Percentiles rank a stretch among this genome's conserved stretches.
phyloP scores from a whole-genome alignment of 2,329 filamentous ascomycete species.

The Gnomoniopsis smithogilvyi region DNA sequence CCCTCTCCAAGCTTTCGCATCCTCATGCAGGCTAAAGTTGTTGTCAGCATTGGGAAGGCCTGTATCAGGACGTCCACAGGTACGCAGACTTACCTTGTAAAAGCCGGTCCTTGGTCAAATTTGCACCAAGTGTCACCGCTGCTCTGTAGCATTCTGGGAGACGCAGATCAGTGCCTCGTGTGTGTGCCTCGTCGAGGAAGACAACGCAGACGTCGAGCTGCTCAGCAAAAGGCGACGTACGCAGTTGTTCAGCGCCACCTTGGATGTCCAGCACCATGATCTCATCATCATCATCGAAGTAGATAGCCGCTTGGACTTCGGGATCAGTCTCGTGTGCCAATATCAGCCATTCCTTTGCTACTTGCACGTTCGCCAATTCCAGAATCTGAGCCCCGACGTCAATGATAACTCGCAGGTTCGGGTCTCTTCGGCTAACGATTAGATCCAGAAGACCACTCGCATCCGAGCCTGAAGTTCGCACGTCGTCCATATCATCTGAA shows the following conservation, averaged over 20 bases:
- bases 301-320: conserved; percentile 49
- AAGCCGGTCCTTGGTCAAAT: conserved; percentile 64
- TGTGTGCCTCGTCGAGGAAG: conserved; percentile 69
- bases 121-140: conserved; percentile 63
- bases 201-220: conserved; percentile 59
- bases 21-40: conserved; percentile 60
- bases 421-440: conserved; percentile 33
- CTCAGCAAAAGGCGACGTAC: conserved; percentile 54
- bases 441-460: conserved; percentile 42
- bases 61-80: neutral
- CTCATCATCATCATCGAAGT: conserved; percentile 54
- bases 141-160: conserved; percentile 58
- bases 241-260: conserved; percentile 45
- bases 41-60: neutral
- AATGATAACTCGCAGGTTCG: conserved; percentile 55
- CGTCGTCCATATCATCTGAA: neutral
- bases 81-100: conserved; percentile 56
- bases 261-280: conserved; percentile 49
- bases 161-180: conserved; percentile 65
- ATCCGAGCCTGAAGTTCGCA: conserved; percentile 23
- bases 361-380: conserved; percentile 54
- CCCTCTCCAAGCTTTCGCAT: conserved; percentile 66
- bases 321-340: conserved; percentile 13
- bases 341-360: conserved; percentile 54
- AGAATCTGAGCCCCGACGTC: conserved; percentile 71